Base-by-base conservation (phyloP, 1,284 basidiomycete genomes). In the Ceratobasidium sp. region DNA sequence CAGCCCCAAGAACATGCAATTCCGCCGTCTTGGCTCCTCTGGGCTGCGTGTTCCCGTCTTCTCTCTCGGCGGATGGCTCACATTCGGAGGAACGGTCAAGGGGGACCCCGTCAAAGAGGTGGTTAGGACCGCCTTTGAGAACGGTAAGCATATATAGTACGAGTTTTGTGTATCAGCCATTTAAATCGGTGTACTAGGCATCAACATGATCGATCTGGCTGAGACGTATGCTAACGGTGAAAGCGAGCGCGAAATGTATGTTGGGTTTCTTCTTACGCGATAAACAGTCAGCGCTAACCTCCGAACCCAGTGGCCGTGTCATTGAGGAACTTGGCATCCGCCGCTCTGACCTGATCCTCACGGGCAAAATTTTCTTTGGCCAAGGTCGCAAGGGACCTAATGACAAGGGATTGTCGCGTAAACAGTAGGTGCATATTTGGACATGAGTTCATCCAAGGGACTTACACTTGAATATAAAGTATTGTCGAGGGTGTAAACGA, bases 11-110 rank as follows among this genome's bases (percentile, higher is more conserved):
- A 85, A 86, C 78, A 92, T 93, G 91, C 88, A 87, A 3, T 94
- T 92, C 86, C 88, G 93, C 80, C 89, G 91, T 76, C 87, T 95
- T 61, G 93, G 93, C 28, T 85, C 89, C 53, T 90, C 89, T 77
- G 94, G 94, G 61, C 84, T 95, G 76, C 88, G 92, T 6, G 93
- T 95, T 0, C 92, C 93, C 3, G 81, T 94, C 28, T 93, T 95
- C 84, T 92, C 91, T 26, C 87, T 94, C 56, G 94, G 93, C 77
- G 92, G 92, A 83, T 95, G 93, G 89, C 83, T 91, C 45, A 93
- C 91, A n/a, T 84, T 93, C 49, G 92, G 92, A 73, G 89, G 87
- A 39, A 90, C 90, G 10, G 89, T 93, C 49, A 86, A 86, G 77
- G 92, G 92, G 15, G 91, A 93, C 82, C 88, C 89, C 58, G 92